Base-by-base conservation (phyloP, 1,139 yeast genomes). In the Wickerhamomyces sp. region DNA sequence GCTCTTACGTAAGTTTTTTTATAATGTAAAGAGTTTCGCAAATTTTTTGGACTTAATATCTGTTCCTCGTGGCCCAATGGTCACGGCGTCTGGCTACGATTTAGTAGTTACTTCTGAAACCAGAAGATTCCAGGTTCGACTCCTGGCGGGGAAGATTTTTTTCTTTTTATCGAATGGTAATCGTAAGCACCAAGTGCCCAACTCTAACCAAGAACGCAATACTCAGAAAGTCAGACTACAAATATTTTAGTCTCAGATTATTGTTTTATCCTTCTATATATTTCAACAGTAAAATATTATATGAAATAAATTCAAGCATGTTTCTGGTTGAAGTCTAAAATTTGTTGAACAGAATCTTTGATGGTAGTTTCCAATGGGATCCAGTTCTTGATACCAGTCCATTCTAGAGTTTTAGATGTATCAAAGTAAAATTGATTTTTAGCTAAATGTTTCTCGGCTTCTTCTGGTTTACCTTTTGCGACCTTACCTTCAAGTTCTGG, bases 11-110 rank as follows among this genome's bases (percentile, higher is more conserved):
- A n/a, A 27, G 25, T 21, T 7, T 8, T 8, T 21, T 8, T 21
- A 21, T 21, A 8, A 21, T 21, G 12, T 21, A n/a, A 21, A 21
- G 25, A 8, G 25, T 8, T 21, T 15, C 6, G 7, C 17, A 10
- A 16, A 12, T 8, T 25, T 17, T 25, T 25, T 13, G 12, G 27
- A 10, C 18, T 19, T 27, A 29, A 39, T 33, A 47, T 40, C 51
- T 63, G 75, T 78, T 77, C 87, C 85, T 79, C 85, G 81, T 81
- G 85, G 87, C 87, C 87, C 85, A 81, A 81, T 81, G 88, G 87
- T 81, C 82, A 81, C 81, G 87, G 87, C 87, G 86, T 80, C 85
- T 79, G 88, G 85, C 88, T 81, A 81, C 87, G 87, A 76, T 68
- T 64, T 57, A 59, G 56, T 58, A 61, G 62, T 58, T 73, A 71